These are phyloP conservation scores for Tagetes erecta DNA, from an alignment of 129 eudicot genomes.

Conservation along the genomic window DNA sequence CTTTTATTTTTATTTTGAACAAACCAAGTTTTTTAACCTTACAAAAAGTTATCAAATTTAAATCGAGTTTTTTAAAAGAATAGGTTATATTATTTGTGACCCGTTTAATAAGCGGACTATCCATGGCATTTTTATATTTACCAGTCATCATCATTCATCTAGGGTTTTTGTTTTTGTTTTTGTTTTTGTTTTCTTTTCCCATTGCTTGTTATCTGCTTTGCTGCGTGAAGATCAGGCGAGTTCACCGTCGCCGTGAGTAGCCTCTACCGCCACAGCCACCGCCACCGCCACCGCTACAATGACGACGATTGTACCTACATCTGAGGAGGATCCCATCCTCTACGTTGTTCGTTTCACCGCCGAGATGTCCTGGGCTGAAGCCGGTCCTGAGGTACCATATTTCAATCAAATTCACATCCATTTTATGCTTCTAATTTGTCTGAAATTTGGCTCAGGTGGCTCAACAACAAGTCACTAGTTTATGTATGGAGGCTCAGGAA, in stretches of 20 bases:
- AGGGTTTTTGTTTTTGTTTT: conserved; percentile 20
- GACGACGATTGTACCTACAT: conserved; percentile 92
- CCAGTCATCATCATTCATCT: conserved; percentile 11
- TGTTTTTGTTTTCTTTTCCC: too few species aligned
- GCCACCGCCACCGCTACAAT: conserved; percentile 26
- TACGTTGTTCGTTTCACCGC: conserved; percentile 86
- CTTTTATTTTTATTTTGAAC: too few species aligned
- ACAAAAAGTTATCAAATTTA: too few species aligned
- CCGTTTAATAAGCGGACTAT: conserved; percentile 18
- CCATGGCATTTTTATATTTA: conserved; percentile 17
- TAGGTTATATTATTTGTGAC: background rate
- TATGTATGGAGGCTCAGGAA: conserved; percentile 77
- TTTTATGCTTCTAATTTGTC: background rate
- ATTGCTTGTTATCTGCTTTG: conserved; percentile 7
- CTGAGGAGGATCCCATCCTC: conserved; percentile 90
- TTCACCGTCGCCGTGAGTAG: conserved; percentile 24
- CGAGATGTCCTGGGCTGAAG: conserved; percentile 92
- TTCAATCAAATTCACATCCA: background rate
- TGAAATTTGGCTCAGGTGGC: conserved; percentile 55
- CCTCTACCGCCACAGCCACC: background rate
- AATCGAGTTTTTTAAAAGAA: too few species aligned
- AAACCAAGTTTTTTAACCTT: too few species aligned
- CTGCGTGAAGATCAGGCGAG: conserved; percentile 14
- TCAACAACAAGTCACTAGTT: conserved; percentile 63
- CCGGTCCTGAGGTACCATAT: conserved; percentile 73